Evolutionary conservation across 257 asterid genomes (phyloP).

Genomic region (Fraxinus quadrangulata): DNA sequence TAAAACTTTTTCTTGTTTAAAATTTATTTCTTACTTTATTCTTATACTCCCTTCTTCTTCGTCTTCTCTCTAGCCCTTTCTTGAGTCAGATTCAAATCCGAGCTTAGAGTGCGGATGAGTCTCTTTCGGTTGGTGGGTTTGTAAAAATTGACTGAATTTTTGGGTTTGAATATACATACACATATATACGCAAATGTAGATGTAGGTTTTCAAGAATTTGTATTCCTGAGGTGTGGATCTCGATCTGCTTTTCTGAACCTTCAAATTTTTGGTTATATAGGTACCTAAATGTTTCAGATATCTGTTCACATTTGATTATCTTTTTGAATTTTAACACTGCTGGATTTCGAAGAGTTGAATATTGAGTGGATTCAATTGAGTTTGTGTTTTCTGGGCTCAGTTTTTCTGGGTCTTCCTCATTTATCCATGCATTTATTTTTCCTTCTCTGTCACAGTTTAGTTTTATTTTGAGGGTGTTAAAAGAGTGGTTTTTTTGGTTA

Average conservation of each 20-base stretch:
- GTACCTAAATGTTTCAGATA: slow-evolving; percentile 26
- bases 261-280: slow-evolving; percentile 15
- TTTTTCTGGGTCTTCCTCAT: slow-evolving; percentile 13
- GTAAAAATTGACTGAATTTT: slow-evolving; percentile 26
- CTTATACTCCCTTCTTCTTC: slow-evolving; percentile 12
- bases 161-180: slow-evolving; percentile 20
- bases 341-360: background rate
- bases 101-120: slow-evolving; percentile 16
- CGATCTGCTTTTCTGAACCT: slow-evolving; percentile 24
- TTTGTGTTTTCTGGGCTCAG: slow-evolving; percentile 21
- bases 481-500: background rate
- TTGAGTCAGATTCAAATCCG: slow-evolving; percentile 34
- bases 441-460: background rate
- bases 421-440: background rate
- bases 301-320: slow-evolving; percentile 25
- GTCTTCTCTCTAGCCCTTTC: slow-evolving; percentile 20
- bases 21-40: background rate
- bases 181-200: slow-evolving; percentile 18
- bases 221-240: slow-evolving; percentile 34
- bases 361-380: slow-evolving; percentile 22
- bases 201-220: slow-evolving; percentile 21
- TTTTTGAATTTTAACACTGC: background rate
- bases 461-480: background rate
- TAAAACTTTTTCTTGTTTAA: background rate
- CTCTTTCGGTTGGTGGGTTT: slow-evolving; percentile 13